A percentile compares a stretch with the other conserved stretches of the same genome.
Evolutionary conservation across 1,284 basidiomycete species (phyloP).

Genomic region (Chiua sp.): DNA sequence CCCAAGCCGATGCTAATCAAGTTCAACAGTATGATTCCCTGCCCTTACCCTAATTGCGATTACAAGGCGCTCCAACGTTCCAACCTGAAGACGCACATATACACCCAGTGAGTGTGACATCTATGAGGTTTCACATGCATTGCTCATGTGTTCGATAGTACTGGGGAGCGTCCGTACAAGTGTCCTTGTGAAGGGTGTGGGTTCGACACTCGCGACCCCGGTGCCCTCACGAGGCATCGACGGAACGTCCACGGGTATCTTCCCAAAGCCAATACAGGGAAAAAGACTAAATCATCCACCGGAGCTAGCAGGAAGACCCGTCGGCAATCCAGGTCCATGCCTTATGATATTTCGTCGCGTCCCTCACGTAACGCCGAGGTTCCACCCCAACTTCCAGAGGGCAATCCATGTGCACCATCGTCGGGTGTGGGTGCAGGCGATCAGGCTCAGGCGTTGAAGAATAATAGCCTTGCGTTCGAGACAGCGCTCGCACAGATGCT

Average conservation of each 20-base stretch:
- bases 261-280: no score
- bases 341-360: no score
- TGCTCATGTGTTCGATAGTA: slow-evolving; percentile 10
- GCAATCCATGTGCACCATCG: no score
- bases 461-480: no score
- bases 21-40: slow-evolving; percentile 32
- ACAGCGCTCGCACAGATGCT: no score
- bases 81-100: slow-evolving; percentile 36
- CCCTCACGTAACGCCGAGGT: no score
- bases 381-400: no score
- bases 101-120: slow-evolving; percentile 28
- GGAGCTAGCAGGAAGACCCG: no score
- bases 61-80: slow-evolving; percentile 34
- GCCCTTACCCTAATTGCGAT: slow-evolving; percentile 28
- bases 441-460: no score
- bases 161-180: neutral
- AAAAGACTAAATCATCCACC: no score
- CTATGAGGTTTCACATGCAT: neutral
- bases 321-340: no score
- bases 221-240: slow-evolving; percentile 32
- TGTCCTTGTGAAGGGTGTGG: slow-evolving; percentile 29
- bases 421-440: no score
- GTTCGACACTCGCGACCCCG: slow-evolving; percentile 32
- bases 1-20: slow-evolving; percentile 6
- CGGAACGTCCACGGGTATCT: slow-evolving; percentile 12